Conservation (phyloP, 768 basidiomycete species). For the Russula griseocarnosa region DNA sequence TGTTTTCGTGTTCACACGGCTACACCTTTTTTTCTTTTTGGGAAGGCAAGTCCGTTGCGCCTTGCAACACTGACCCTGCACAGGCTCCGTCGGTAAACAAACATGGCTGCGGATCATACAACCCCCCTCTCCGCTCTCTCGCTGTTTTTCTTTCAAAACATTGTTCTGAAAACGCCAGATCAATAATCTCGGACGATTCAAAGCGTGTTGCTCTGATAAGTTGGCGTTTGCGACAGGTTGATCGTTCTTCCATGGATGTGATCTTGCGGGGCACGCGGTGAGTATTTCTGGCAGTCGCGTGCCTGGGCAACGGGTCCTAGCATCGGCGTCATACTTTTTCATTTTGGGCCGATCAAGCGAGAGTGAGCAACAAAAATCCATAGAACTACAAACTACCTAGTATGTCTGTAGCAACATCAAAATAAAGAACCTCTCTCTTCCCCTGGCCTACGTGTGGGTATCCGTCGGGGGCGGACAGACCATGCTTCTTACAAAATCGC, state of each 20-base stretch:
- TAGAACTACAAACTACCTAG: neutral
- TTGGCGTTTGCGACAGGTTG: neutral
- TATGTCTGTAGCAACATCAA: neutral
- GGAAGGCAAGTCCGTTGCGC: neutral
- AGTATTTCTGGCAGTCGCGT: neutral
- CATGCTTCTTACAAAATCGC: neutral
- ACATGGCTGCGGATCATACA: neutral
- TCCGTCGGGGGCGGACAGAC: neutral
- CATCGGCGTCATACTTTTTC: neutral
- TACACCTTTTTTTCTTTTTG: neutral
- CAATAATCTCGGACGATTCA: neutral
- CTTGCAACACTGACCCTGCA: neutral
- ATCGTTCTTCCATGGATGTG: neutral
- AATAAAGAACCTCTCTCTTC: neutral
- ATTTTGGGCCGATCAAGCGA: neutral
- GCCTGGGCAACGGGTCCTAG: neutral
- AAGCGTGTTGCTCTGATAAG: neutral
- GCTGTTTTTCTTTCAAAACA: neutral
- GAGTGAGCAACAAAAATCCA: neutral
- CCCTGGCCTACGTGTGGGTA: neutral
- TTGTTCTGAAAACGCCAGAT: neutral
- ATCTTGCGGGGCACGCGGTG: neutral
- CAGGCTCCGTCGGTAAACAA: neutral
- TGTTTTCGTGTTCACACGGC: constrained; percentile 2
- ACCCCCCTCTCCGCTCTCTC: neutral